phyloP scores from a whole-genome alignment of 2,329 filamentous ascomycete species.

The Ophiostoma quercus region DNA sequence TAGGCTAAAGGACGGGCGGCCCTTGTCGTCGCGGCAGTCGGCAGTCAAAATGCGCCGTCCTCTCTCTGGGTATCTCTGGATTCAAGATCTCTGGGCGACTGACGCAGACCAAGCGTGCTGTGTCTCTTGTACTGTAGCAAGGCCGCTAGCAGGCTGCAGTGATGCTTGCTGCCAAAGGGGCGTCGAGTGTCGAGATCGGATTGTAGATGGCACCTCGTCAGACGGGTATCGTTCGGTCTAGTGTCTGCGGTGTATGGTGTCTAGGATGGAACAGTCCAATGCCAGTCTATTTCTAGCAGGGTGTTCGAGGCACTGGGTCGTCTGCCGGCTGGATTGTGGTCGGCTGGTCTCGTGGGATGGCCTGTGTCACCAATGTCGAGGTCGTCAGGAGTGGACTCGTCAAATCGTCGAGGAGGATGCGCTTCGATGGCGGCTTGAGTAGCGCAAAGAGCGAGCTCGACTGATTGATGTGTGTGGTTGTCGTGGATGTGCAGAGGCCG shows the following conservation, averaged over 20 bases:
- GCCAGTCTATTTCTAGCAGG: not conserved
- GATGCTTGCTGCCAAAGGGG: not conserved
- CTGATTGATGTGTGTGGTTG: not conserved
- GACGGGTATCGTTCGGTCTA: not conserved
- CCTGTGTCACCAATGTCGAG: not conserved
- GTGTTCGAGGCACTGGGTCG: not conserved
- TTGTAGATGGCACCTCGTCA: not conserved
- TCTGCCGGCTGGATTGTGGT: not conserved
- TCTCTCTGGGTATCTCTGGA: not conserved
- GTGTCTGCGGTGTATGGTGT: not conserved
- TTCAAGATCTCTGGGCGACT: not conserved
- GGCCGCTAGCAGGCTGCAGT: not conserved
- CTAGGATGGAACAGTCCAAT: not conserved
- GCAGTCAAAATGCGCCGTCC: not conserved
- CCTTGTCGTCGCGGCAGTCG: not conserved
- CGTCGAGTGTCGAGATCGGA: too few relatives aligned
- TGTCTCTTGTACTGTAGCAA: not conserved
- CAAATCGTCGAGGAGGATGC: not conserved
- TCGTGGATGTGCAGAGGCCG: not conserved
- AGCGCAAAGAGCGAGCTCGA: not conserved
- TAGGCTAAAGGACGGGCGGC: not conserved
- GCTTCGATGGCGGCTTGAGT: not conserved
- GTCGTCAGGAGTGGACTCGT: slow-evolving; percentile 2
- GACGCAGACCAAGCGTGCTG: not conserved
- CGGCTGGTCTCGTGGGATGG: not conserved